These are phyloP conservation scores for Alternaria triticimaculans DNA, from an alignment of 2,329 filamentous ascomycete genomes.

Conservation along the genomic window DNA sequence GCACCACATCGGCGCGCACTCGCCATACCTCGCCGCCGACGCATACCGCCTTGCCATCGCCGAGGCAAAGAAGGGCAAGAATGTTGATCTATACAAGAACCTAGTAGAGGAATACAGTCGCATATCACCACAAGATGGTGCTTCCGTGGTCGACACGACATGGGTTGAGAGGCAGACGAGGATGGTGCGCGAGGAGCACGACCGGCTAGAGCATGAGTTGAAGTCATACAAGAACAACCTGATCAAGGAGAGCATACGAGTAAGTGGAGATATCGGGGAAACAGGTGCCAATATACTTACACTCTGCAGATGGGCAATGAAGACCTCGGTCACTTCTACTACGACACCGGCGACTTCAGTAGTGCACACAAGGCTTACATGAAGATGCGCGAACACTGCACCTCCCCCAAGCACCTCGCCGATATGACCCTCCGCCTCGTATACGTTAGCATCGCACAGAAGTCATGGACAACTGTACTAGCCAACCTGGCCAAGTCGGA, in stretches of 20 bases:
- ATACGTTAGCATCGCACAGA: conserved; percentile 75
- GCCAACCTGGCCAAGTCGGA: conserved; percentile 65
- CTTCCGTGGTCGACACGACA: conserved; percentile 69
- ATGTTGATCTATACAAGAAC: conserved; percentile 74
- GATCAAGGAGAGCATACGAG: conserved; percentile 94
- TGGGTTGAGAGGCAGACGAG: conserved; percentile 77
- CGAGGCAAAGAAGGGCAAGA: conserved; percentile 77
- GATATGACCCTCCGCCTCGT: conserved; percentile 83
- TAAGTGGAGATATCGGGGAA: conserved; percentile 50
- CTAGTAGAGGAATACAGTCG: conserved; percentile 70
- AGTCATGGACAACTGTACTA: conserved; percentile 75
- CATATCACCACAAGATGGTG: conserved; percentile 70
- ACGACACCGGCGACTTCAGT: conserved; percentile 75
- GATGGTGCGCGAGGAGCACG: conserved; percentile 71
- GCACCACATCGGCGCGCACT: conserved; percentile 79
- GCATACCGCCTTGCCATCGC: conserved; percentile 78
- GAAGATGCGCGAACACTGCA: conserved; percentile 91
- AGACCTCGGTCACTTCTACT: conserved; percentile 84
- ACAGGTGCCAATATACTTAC: not conserved
- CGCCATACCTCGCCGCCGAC: conserved; percentile 76
- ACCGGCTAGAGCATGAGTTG: conserved; percentile 81
- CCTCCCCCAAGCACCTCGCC: conserved; percentile 79
- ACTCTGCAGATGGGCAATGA: conserved; percentile 85
- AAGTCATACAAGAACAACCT: conserved; percentile 96
- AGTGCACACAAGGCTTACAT: conserved; percentile 78